Evolutionary conservation across 768 basidiomycete species (phyloP).

Genomic region (Russula brevipes): DNA sequence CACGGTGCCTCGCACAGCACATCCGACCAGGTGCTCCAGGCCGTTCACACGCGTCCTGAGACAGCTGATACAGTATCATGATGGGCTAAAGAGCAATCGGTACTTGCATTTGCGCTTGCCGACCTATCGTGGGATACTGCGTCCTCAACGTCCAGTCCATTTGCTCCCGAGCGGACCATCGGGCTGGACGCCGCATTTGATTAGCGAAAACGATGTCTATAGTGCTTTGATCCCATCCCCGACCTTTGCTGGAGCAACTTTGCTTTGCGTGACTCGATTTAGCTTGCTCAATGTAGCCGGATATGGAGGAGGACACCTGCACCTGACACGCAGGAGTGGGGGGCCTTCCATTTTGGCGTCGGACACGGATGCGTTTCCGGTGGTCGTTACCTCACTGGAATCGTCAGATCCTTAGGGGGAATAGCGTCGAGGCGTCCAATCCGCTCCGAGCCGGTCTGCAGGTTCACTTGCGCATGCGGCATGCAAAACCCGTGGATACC

Average conservation of each 20-base stretch:
- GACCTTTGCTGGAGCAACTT: slow-evolving; percentile 1
- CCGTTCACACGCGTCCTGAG: slow-evolving; percentile 5
- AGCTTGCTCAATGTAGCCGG: slow-evolving; percentile 8
- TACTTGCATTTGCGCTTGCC: neutral
- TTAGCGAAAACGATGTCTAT: slow-evolving; percentile 6
- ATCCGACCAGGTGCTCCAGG: neutral
- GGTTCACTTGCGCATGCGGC: slow-evolving; percentile 18
- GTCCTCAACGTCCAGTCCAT: neutral
- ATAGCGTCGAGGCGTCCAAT: slow-evolving; percentile 18
- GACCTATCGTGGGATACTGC: neutral
- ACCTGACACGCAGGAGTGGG: neutral
- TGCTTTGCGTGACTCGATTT: slow-evolving; percentile 10
- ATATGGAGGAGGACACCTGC: slow-evolving; percentile 4
- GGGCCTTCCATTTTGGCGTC: slow-evolving; percentile 21
- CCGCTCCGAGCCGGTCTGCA: slow-evolving; percentile 20
- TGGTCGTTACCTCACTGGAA: slow-evolving; percentile 17
- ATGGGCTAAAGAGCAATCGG: neutral
- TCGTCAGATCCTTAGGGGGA: slow-evolving; percentile 17
- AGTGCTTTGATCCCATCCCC: neutral
- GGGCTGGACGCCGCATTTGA: slow-evolving; percentile 1
- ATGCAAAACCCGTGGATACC: slow-evolving; percentile 22
- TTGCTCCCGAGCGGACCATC: neutral
- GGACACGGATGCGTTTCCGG: slow-evolving; percentile 13
- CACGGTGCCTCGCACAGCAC: neutral
- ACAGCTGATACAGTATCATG: slow-evolving; percentile 2